phyloP scores from a whole-genome alignment of 73 alveolate species.

The Blepharisma stoltei region DNA sequence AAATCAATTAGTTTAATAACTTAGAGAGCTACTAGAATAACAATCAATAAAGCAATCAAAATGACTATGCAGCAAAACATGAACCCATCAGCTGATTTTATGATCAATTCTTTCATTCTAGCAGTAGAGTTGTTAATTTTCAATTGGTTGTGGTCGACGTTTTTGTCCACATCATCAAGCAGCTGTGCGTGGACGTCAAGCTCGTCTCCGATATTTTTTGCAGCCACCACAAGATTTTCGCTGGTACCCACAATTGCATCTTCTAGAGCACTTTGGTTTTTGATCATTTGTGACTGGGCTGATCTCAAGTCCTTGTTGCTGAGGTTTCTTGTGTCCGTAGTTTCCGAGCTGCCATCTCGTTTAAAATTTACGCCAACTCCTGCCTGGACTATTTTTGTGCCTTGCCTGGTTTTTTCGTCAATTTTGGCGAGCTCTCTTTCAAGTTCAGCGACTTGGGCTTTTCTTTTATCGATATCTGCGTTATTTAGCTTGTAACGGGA shows the following conservation, averaged over 20 bases:
- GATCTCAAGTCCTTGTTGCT: constrained; percentile 2
- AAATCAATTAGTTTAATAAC: too few species aligned
- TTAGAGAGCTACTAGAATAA: background rate
- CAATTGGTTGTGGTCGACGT: background rate
- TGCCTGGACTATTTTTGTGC: background rate
- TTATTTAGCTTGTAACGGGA: background rate
- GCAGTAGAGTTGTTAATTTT: background rate
- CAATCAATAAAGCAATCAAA: constrained; percentile 2
- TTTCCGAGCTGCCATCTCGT: background rate
- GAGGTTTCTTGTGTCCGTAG: background rate
- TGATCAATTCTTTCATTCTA: constrained; percentile 18
- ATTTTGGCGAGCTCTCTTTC: constrained; percentile 5
- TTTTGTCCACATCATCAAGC: constrained; percentile 13
- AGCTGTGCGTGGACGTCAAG: background rate
- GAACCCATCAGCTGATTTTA: background rate
- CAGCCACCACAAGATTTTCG: background rate
- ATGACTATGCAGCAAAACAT: background rate
- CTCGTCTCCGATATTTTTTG: constrained; percentile 2
- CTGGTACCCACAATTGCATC: constrained; percentile 8
- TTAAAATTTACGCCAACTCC: constrained; percentile 22
- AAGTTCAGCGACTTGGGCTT: background rate
- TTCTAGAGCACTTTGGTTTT: background rate
- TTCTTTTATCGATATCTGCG: background rate
- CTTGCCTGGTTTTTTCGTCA: background rate
- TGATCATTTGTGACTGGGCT: background rate